Conservation (phyloP, 2,329 filamentous ascomycete genomes). For the Lachnellula arida region DNA sequence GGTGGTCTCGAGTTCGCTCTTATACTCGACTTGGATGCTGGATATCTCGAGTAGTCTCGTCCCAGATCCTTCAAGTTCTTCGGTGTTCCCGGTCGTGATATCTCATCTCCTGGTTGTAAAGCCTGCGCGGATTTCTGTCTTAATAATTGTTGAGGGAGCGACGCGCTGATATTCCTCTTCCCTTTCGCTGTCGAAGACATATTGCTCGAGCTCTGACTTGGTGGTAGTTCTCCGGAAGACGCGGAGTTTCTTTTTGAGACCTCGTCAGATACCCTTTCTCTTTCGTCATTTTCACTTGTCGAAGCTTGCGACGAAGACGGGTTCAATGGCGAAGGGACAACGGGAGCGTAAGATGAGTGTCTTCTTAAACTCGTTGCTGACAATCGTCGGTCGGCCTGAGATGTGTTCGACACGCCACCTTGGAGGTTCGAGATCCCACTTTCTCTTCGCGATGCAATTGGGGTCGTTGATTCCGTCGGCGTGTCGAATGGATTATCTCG, state of each 20-base stretch:
- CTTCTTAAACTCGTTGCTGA: constrained; percentile 11
- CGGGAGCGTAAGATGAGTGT: constrained; percentile 26
- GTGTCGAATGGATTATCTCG: constrained; percentile 11
- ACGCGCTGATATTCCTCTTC: constrained; percentile 9
- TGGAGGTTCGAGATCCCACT: constrained; percentile 1
- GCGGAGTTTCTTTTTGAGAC: constrained; percentile 13
- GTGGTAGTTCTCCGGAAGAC: constrained; percentile 17
- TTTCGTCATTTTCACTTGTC: constrained; percentile 12
- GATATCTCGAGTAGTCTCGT: constrained; percentile 31
- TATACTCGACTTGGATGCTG: constrained; percentile 13
- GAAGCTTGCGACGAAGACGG: constrained; percentile 19
- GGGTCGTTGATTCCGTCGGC: constrained; percentile 3
- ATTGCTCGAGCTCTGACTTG: constrained; percentile 3
- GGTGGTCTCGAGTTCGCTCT: constrained; percentile 1
- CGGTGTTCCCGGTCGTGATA: constrained; percentile 11
- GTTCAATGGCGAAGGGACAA: constrained; percentile 31
- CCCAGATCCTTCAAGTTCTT: constrained; percentile 25
- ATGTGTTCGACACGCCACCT: constrained; percentile 6
- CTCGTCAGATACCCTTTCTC: background rate
- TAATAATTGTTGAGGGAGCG: constrained; percentile 18
- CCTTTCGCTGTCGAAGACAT: background rate
- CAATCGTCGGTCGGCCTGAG: constrained; percentile 2
- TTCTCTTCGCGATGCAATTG: constrained; percentile 3
- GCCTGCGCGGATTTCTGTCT: constrained; percentile 20
- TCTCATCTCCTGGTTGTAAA: constrained; percentile 1